Base-by-base conservation (phyloP, 768 basidiomycete genomes). In the Hygrophorus pudorinus region DNA sequence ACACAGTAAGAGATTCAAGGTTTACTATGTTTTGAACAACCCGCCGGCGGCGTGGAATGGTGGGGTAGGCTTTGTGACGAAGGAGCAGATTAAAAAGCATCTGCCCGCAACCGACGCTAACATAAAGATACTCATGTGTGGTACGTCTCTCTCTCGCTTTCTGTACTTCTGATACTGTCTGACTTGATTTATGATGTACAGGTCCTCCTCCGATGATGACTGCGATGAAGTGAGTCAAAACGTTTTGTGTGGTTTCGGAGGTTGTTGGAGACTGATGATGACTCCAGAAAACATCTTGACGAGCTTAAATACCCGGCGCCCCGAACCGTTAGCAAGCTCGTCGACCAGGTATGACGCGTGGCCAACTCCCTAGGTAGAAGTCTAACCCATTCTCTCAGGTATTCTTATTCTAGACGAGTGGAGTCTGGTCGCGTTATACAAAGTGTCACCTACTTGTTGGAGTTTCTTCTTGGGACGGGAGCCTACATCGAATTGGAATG, bases 11-110 rank as follows among this genome's bases (percentile, higher is more conserved):
- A 65, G 62, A 49, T 91, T 98, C 73, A 79, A 75, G 52, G 72
- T 94, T 42, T 79, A 76, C 65, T 91, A 92, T 60, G 90, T 96
- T 44, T 78, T 99, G 57, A 98, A 99, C 73, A 96, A 91, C 70
- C 80, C 92, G 2, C 92, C 94, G 4, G 68, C 75, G 20, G 71
- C 63, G 51, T 99, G 96, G 96, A 75, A 69, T 3, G 87, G 86
- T 36, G 92, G 92, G 48, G 78, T 81, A 44, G 96, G 96, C 31
- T 99, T 96, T 56, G 88, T 99, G 44, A 78, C 83, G 54, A 88
- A 86, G 65, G 89, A 91, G 9, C 90, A 96, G 59, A 91, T 99
- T 56, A 75, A 85, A 57, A 65, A 80, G 50, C 70, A 79, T 62
- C 71, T 97, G 63, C 90, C 89, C n/a, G 66, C 69, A 2, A 65